Percentiles rank a stretch among this genome's conserved stretches.
Conservation (phyloP, 1,139 yeast species). For the Scheffersomyces titani region DNA sequence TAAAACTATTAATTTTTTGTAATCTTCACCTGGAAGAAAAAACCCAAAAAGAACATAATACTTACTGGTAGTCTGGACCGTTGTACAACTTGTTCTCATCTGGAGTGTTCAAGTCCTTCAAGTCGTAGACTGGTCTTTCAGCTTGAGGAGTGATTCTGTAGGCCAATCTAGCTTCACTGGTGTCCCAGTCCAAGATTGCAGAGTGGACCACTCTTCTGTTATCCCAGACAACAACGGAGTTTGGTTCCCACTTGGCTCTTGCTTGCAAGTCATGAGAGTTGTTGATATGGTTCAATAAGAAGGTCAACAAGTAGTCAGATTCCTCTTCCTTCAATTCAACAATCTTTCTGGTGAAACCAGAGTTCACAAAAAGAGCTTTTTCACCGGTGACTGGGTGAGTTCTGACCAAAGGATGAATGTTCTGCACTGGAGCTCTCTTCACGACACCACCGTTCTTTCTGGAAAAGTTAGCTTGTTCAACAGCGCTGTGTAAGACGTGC, state of each 20-base stretch:
- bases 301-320: constrained; percentile 54
- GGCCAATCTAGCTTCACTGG: constrained; percentile 59
- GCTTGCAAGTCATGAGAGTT: constrained; percentile 39
- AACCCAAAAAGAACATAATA: neutral
- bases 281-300: constrained; percentile 54
- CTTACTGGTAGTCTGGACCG: constrained; percentile 2
- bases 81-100: constrained; percentile 10
- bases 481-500: constrained; percentile 67
- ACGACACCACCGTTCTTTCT: constrained; percentile 57
- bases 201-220: constrained; percentile 65
- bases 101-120: constrained; percentile 14
- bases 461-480: constrained; percentile 64
- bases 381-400: constrained; percentile 68
- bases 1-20: neutral
- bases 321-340: constrained; percentile 68
- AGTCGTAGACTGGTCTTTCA: constrained; percentile 36
- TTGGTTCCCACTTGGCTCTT: constrained; percentile 43
- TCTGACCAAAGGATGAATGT: constrained; percentile 67
- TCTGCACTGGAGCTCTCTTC: constrained; percentile 60
- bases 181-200: constrained; percentile 65
- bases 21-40: neutral
- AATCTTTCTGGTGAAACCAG: constrained; percentile 62
- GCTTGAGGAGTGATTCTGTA: constrained; percentile 70
- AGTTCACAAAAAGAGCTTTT: constrained; percentile 60
- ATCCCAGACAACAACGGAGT: constrained; percentile 71